Evolutionary conservation across 1,284 basidiomycete species (phyloP).

Genomic region (Cutaneotrichosporon cutaneum): DNA sequence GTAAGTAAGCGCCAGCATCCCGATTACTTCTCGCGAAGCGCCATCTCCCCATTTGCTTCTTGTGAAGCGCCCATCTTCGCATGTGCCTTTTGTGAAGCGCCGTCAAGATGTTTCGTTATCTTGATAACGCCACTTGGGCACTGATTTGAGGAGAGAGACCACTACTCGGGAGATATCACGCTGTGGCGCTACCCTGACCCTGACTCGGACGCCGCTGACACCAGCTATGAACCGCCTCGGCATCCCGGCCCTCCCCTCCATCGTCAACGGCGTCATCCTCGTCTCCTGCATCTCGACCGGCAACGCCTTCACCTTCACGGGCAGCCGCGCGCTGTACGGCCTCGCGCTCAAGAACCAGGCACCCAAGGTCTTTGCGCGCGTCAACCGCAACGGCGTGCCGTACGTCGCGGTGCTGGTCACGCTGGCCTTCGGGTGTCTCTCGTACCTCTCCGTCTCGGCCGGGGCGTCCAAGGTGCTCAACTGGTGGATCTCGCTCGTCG

Average conservation of each 20-base stretch:
- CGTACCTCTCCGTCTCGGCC: conserved; percentile 32
- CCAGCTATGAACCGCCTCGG: conserved; percentile 26
- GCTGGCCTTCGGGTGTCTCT: conserved; percentile 29
- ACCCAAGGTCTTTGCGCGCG: conserved; percentile 54
- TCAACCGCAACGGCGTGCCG: conserved; percentile 55
- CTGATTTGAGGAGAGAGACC: neutral
- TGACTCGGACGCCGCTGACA: neutral
- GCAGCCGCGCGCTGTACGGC: conserved; percentile 32
- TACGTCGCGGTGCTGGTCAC: conserved; percentile 36
- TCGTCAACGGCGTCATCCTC: conserved; percentile 47
- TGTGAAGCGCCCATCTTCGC: too few relatives aligned
- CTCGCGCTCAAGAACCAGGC: conserved; percentile 55
- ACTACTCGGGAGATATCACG: too few relatives aligned
- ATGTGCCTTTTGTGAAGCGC: too few relatives aligned
- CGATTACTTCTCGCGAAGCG: too few relatives aligned
- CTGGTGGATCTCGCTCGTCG: conserved; percentile 20
- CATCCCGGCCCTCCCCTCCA: conserved; percentile 43
- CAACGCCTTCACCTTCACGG: conserved; percentile 35
- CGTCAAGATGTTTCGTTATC: too few relatives aligned
- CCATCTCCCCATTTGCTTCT: too few relatives aligned
- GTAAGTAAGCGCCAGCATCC: conserved; percentile 32
- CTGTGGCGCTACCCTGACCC: too few relatives aligned
- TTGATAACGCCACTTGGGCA: neutral
- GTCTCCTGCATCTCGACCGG: conserved; percentile 49
- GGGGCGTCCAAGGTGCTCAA: conserved; percentile 25